Conservation (phyloP, 2,329 filamentous ascomycete genomes). For the Atkinsonella hypoxylon region DNA sequence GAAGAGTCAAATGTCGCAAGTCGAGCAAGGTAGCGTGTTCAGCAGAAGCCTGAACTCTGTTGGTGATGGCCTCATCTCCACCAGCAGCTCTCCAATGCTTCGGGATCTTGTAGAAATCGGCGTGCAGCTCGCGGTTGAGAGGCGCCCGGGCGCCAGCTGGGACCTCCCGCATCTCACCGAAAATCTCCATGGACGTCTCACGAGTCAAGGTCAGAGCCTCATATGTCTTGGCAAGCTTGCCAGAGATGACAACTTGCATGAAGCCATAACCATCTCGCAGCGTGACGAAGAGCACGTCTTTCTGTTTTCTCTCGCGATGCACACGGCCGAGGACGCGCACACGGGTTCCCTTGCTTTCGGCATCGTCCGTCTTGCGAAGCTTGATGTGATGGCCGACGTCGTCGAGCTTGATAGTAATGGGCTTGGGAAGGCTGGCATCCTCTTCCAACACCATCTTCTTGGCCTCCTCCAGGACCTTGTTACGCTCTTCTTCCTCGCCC, state of each 20-base stretch:
- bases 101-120: constrained; percentile 76
- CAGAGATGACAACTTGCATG: constrained; percentile 37
- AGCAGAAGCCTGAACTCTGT: constrained; percentile 45
- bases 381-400: constrained; percentile 18
- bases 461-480: constrained; percentile 51
- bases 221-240: constrained; percentile 81
- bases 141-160: constrained; percentile 68
- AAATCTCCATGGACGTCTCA: constrained; percentile 76
- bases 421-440: constrained; percentile 59
- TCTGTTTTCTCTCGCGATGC: constrained; percentile 70
- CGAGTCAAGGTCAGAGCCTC: constrained; percentile 75
- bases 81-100: constrained; percentile 57
- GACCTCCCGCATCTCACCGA: constrained; percentile 73
- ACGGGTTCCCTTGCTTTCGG: constrained; percentile 50
- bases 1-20: constrained; percentile 72
- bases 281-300: constrained; percentile 78
- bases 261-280: constrained; percentile 61
- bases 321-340: constrained; percentile 74
- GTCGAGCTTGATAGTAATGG: constrained; percentile 56
- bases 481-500: constrained; percentile 12
- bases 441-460: constrained; percentile 62
- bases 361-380: constrained; percentile 24
- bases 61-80: constrained; percentile 85
- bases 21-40: constrained; percentile 58
- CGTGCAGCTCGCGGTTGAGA: constrained; percentile 76